phyloP scores from a whole-genome alignment of 2,329 filamentous ascomycete genomes.

The Raffaelea deltoideospora region DNA sequence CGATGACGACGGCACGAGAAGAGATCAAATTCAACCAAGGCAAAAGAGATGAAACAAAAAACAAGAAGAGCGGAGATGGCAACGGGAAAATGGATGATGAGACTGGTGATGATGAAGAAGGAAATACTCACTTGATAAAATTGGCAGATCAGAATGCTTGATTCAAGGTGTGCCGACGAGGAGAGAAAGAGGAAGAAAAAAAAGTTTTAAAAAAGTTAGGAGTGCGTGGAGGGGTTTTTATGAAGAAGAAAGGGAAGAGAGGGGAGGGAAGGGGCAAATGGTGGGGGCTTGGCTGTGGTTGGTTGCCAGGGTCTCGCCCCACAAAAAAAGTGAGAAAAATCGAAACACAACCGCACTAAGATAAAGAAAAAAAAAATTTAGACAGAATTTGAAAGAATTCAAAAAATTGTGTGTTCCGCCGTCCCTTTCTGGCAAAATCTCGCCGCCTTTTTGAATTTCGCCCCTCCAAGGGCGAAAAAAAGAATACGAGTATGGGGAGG shows the following conservation, averaged over 20 bases:
- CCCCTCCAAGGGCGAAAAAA: neutral
- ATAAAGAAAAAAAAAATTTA: constrained; percentile 3
- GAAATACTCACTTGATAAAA: constrained; percentile 10
- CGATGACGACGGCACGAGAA: too few relatives aligned
- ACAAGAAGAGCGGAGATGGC: neutral
- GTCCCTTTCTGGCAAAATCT: too few relatives aligned
- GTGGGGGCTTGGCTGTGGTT: constrained; percentile 8
- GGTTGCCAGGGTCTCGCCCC: constrained; percentile 10
- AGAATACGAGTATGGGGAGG: too few relatives aligned
- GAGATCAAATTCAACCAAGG: too few relatives aligned
- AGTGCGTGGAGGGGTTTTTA: constrained; percentile 12
- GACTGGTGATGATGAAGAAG: constrained; percentile 5
- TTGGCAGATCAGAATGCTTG: constrained; percentile 21
- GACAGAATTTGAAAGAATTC: neutral
- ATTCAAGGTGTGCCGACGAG: constrained; percentile 24
- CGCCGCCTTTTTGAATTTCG: neutral
- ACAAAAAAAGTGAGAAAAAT: constrained; percentile 8
- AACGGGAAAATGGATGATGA: constrained; percentile 2
- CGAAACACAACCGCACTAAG: constrained; percentile 6
- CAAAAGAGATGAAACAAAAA: neutral
- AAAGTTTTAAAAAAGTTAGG: constrained; percentile 7
- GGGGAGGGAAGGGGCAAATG: constrained; percentile 1
- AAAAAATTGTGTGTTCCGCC: constrained; percentile 1
- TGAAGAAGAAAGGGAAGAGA: constrained; percentile 5
- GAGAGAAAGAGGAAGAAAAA: constrained; percentile 14